Base-by-base conservation (phyloP, 805 yeast species). In the Metschnikowia proteae region DNA sequence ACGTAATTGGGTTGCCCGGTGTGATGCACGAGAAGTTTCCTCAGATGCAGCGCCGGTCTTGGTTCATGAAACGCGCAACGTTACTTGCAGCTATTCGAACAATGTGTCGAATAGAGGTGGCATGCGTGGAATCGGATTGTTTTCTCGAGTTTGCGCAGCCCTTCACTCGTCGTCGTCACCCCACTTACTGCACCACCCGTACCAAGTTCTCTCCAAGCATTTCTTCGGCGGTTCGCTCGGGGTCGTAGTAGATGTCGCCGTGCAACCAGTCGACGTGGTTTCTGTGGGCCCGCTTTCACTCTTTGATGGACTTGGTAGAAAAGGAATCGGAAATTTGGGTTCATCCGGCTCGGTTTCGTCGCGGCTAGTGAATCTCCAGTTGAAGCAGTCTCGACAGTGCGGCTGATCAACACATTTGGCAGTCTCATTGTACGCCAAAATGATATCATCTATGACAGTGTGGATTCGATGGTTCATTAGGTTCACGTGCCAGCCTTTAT, bases 401-500 rank as follows among this genome's bases (percentile, higher is more conserved):
- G 91, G 86, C 6, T 90, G 87, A 17, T 75, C 78, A 13, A 69
- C 72, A 63, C 98, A 92, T 31, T 63, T 62, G 0, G 98, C 91
- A 0, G 95, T 86, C 38, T 75, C 80, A 55, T 92, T 89, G 64
- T 91, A 90, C 3, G 70, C 76, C 59, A 75, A 63, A 10, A 94
- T 71, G 6, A 94, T 79, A 11, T 86, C 86, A 63, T 88, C 96
- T 45, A 94, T 88, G 3, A 94, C 96, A 0, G 90, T 86, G 59
- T 87, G 94, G 46, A 94, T 88, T 38, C 97, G 75, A 66, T 94
- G 99, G 65, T 92, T 89, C 53, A 87, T 74, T 65, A 94, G 69
- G 58, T 85, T 89, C 11, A 91, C 91, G 60, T 82, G 84, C 97
- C 97, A 92, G 2, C 97, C 97, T 54, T 78, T 71, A 57, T 94